Percentiles rank a stretch among this genome's conserved stretches.
phyloP scores from a whole-genome alignment of 164 flowering plant genomes.

The Warburgia ugandensis region DNA sequence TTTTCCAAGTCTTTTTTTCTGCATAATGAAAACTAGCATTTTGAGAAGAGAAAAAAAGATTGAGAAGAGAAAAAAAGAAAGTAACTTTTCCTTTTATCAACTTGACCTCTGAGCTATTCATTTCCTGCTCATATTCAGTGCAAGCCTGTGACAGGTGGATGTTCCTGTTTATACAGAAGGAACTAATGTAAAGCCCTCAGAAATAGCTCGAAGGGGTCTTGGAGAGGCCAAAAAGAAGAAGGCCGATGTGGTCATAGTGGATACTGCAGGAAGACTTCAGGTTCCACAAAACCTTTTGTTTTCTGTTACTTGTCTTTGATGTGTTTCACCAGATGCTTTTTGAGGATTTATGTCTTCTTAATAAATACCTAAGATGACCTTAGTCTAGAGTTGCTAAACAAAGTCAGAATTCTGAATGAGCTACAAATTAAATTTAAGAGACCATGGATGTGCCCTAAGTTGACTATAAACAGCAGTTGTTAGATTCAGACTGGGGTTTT shows the following conservation, averaged over 20 bases:
- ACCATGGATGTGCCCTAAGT: too few species aligned
- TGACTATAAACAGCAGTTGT: too few species aligned
- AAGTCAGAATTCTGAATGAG: too few species aligned
- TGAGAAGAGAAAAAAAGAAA: too few species aligned
- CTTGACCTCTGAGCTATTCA: neutral
- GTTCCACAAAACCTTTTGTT: constrained; percentile 25
- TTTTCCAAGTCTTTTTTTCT: too few species aligned
- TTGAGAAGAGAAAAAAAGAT: too few species aligned
- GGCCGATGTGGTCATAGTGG: constrained; percentile 85
- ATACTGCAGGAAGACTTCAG: constrained; percentile 99
- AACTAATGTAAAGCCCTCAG: constrained; percentile 78
- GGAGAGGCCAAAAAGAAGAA: constrained; percentile 76
- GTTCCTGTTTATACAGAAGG: constrained; percentile 95
- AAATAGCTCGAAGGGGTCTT: constrained; percentile 81
- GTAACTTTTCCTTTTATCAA: neutral
- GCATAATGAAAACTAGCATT: too few species aligned
- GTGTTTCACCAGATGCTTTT: neutral
- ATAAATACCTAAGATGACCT: too few species aligned
- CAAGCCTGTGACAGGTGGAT: constrained; percentile 59
- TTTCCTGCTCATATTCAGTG: constrained; percentile 4
- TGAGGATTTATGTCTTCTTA: too few species aligned
- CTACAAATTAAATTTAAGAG: too few species aligned
- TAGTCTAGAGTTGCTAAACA: too few species aligned
- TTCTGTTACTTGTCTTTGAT: neutral
- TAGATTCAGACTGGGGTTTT: too few species aligned